Conservation (phyloP, 805 yeast species). For the Pichia deserticola region DNA sequence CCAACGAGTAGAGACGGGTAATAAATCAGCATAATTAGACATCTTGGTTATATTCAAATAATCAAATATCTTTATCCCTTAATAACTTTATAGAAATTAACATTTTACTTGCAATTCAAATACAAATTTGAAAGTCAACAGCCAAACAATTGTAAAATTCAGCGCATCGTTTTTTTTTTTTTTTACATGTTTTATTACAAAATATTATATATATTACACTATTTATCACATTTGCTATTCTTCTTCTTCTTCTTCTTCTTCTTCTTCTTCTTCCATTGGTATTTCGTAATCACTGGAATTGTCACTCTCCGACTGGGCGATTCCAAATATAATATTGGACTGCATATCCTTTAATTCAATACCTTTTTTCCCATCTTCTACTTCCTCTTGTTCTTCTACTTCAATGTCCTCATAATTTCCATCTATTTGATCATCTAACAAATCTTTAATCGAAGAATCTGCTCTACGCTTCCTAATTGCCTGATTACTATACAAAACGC, state of each 20-base stretch:
- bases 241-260: slow-evolving; percentile 3
- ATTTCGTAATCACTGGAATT: slow-evolving; percentile 5
- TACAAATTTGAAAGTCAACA: not conserved
- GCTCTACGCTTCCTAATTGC: not conserved
- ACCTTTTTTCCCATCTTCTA: slow-evolving; percentile 4
- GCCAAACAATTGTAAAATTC: no score
- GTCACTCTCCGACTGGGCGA: not conserved
- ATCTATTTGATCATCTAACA: not conserved
- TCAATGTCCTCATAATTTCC: not conserved
- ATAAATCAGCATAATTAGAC: slow-evolving; percentile 33
- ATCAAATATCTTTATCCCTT: no score
- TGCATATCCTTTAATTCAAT: not conserved
- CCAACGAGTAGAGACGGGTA: slow-evolving; percentile 80
- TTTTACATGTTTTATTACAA: no score
- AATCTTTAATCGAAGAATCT: not conserved
- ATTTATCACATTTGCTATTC: not conserved
- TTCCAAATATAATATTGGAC: not conserved
- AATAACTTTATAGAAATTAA: no score
- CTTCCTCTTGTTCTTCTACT: slow-evolving; percentile 3
- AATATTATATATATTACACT: no score
- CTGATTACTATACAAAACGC: slow-evolving; percentile 7
- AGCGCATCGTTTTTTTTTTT: no score
- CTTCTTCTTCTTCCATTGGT: slow-evolving; percentile 13
- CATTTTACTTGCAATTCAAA: not conserved
- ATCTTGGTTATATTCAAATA: not conserved